Percentiles rank a stretch among this genome's conserved stretches.
Evolutionary conservation across 164 flowering plant species (phyloP).

Genomic region (Chimonanthus praecox): DNA sequence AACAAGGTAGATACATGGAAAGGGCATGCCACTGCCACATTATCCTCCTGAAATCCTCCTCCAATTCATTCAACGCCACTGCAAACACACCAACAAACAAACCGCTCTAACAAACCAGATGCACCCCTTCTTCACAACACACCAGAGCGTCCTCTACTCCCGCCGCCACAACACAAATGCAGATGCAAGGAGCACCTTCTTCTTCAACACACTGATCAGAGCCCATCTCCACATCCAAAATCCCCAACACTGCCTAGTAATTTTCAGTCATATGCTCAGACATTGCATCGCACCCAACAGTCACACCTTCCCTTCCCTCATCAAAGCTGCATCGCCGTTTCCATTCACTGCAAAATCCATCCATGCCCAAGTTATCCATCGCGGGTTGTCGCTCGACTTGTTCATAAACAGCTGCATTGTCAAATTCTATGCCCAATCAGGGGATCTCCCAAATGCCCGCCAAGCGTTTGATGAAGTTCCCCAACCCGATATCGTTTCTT

Average conservation of each 20-base stretch:
- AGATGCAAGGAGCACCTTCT: conserved; percentile 22
- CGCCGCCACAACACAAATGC: conserved; percentile 19
- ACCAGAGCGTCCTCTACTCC: conserved; percentile 33
- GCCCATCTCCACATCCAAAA: conserved; percentile 31
- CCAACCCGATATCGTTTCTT: conserved; percentile 48
- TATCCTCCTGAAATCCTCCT: conserved; percentile 32
- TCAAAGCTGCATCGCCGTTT: conserved; percentile 40
- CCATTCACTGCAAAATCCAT: conserved; percentile 26
- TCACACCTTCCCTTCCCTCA: conserved; percentile 65
- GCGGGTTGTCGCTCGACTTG: conserved; percentile 46
- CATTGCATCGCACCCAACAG: conserved; percentile 45
- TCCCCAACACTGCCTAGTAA: conserved; percentile 26
- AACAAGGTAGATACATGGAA: too few species aligned
- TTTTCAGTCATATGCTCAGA: conserved; percentile 60
- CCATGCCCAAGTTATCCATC: conserved; percentile 42
- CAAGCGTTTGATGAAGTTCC: conserved; percentile 59
- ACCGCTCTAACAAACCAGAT: too few species aligned
- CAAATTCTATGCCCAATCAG: conserved; percentile 34
- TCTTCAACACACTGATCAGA: conserved; percentile 65
- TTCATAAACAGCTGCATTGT: conserved; percentile 49
- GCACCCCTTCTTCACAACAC: too few species aligned
- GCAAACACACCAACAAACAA: conserved; percentile 20
- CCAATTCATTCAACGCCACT: conserved; percentile 38
- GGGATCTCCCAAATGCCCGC: conserved; percentile 33
- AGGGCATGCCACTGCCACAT: background rate